A percentile compares a stretch with the other conserved stretches of the same genome.
Conservation (phyloP, 345 rosid genomes). For the Corymbia maculata region DNA sequence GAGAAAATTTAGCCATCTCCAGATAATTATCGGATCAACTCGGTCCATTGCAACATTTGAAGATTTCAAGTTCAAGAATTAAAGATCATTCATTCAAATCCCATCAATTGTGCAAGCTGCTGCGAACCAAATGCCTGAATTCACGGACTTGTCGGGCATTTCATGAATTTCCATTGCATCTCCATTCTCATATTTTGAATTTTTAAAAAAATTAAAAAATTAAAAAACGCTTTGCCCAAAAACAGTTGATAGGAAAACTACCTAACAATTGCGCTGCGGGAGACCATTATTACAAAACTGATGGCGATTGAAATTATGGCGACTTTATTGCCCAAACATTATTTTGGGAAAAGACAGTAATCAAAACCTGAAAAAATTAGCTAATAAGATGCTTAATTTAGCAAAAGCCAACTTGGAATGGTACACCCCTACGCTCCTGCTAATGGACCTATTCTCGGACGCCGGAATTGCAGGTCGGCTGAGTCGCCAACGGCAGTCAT, state of each 20-base stretch:
- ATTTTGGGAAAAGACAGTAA: neutral
- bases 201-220: neutral
- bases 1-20: neutral
- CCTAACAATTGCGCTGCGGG: neutral
- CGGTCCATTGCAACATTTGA: neutral
- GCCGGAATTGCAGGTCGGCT: neutral
- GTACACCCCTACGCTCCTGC: neutral
- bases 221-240: neutral
- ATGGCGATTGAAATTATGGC: neutral
- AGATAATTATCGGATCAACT: accelerated
- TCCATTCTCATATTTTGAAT: neutral
- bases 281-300: neutral
- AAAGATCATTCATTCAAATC: neutral
- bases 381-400: neutral
- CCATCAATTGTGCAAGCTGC: neutral
- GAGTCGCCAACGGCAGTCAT: neutral
- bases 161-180: neutral
- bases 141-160: neutral
- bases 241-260: neutral
- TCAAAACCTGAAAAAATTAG: neutral
- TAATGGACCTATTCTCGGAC: neutral
- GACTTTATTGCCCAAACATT: neutral
- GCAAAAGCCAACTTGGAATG: neutral
- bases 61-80: neutral
- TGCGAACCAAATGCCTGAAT: neutral